Evolutionary conservation across 2,329 filamentous ascomycete species (phyloP).

Genomic region (Lasiodiplodia theobromae): DNA sequence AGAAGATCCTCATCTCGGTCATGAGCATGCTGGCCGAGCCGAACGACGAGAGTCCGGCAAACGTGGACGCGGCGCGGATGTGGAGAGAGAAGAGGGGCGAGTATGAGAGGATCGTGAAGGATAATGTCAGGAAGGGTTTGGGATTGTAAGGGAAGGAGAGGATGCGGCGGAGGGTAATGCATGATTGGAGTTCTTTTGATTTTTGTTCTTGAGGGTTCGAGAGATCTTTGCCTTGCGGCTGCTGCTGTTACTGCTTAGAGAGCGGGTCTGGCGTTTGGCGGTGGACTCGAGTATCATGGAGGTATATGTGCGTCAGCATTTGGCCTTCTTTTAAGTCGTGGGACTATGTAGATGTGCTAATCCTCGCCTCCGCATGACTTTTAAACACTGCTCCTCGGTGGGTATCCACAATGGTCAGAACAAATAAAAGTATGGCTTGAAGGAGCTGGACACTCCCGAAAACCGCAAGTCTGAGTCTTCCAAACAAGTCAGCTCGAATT

Average conservation of each 20-base stretch:
- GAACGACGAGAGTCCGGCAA: constrained; percentile 94
- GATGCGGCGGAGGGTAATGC: neutral
- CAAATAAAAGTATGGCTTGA: neutral
- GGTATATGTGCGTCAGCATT: neutral
- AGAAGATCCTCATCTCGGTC: constrained; percentile 90
- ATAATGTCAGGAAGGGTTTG: constrained; percentile 51
- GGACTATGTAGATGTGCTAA: neutral
- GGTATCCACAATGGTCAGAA: neutral
- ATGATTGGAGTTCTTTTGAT: constrained; percentile 6
- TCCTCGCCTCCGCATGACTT: neutral
- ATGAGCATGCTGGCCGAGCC: constrained; percentile 92
- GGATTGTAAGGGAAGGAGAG: constrained; percentile 35
- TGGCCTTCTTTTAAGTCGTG: neutral
- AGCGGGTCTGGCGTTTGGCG: constrained; percentile 18
- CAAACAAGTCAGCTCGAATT: neutral
- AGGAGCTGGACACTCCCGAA: neutral
- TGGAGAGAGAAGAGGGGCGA: constrained; percentile 81
- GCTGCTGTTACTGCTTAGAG: constrained; percentile 3
- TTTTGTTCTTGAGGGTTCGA: neutral
- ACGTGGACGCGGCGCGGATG: constrained; percentile 89
- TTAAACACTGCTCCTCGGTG: neutral
- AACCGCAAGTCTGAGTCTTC: neutral
- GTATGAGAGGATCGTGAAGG: constrained; percentile 79
- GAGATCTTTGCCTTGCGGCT: neutral
- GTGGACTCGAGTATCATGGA: neutral